Evolutionary conservation across 768 basidiomycete species (phyloP).

Genomic region (Chiua virens): DNA sequence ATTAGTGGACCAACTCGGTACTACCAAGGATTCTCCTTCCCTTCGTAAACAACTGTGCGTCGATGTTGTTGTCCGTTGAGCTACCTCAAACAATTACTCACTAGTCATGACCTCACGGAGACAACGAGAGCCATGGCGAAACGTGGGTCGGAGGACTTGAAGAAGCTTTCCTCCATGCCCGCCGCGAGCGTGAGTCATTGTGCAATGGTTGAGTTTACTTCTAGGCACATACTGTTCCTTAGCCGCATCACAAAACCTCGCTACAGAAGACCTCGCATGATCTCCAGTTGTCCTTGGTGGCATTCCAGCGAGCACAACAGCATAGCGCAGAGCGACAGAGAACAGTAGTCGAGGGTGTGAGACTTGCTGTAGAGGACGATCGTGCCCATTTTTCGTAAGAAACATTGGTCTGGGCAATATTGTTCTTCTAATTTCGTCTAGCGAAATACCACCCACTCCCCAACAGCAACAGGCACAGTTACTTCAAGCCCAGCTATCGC

Average conservation of each 20-base stretch:
- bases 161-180: slow-evolving; percentile 78
- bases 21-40: slow-evolving; percentile 70
- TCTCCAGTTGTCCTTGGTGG: slow-evolving; percentile 82
- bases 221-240: neutral
- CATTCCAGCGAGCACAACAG: slow-evolving; percentile 91
- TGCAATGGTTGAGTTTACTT: neutral
- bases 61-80: neutral
- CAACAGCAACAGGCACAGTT: slow-evolving; percentile 70
- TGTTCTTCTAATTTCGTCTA: slow-evolving; percentile 14
- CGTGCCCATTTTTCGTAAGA: slow-evolving; percentile 33
- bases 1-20: slow-evolving; percentile 96
- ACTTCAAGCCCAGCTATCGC: slow-evolving; percentile 73
- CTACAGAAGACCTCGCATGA: slow-evolving; percentile 94
- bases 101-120: slow-evolving; percentile 91
- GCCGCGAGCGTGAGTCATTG: slow-evolving; percentile 48
- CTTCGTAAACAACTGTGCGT: slow-evolving; percentile 86
- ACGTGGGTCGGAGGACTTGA: slow-evolving; percentile 89
- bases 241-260: slow-evolving; percentile 81
- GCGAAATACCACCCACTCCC: slow-evolving; percentile 43
- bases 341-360: slow-evolving; percentile 84
- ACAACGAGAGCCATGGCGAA: slow-evolving; percentile 94
- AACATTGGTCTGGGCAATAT: neutral
- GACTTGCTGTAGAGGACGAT: slow-evolving; percentile 80
- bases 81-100: slow-evolving; percentile 1
- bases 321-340: slow-evolving; percentile 88